Percentiles rank a stretch among this genome's conserved stretches.
phyloP scores from a whole-genome alignment of 2,329 filamentous ascomycete species.

The Xylariales sp. region DNA sequence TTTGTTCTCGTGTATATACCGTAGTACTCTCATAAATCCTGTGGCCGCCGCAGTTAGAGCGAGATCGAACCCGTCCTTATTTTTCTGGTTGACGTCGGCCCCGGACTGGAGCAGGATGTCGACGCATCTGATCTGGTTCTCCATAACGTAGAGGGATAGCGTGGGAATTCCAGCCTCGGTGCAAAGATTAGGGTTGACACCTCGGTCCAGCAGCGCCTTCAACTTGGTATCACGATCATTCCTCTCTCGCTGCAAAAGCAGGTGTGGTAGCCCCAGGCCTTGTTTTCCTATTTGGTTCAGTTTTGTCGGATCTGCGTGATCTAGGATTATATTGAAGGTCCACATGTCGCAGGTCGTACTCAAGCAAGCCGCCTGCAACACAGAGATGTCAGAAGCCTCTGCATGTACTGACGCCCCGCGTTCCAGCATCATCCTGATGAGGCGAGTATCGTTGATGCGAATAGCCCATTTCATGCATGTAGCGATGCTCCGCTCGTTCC shows the following conservation, averaged over 20 bases:
- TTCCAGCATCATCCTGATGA: not conserved
- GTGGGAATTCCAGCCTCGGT: not conserved
- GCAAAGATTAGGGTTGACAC: constrained; percentile 1
- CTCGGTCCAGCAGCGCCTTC: not conserved
- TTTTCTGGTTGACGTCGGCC: not conserved
- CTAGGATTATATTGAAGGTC: not conserved
- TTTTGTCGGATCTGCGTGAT: not conserved
- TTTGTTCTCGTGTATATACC: not conserved
- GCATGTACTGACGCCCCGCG: not conserved
- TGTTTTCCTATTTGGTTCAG: not conserved
- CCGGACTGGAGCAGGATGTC: not conserved
- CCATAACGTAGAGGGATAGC: not conserved
- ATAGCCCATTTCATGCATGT: constrained; percentile 1
- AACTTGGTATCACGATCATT: not conserved
- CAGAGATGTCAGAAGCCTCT: not conserved
- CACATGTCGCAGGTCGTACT: not conserved
- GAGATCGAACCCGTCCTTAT: not conserved
- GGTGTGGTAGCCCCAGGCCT: not conserved
- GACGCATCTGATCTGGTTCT: not conserved
- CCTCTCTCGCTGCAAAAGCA: not conserved
- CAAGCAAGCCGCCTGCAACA: not conserved
- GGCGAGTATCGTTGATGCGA: not conserved
- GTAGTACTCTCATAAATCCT: not conserved
- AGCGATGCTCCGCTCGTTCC: not conserved
- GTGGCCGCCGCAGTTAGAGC: not conserved